These are phyloP conservation scores for Sarcocystis neurona DNA, from an alignment of 169 alveolate genomes.

Conservation along the genomic window DNA sequence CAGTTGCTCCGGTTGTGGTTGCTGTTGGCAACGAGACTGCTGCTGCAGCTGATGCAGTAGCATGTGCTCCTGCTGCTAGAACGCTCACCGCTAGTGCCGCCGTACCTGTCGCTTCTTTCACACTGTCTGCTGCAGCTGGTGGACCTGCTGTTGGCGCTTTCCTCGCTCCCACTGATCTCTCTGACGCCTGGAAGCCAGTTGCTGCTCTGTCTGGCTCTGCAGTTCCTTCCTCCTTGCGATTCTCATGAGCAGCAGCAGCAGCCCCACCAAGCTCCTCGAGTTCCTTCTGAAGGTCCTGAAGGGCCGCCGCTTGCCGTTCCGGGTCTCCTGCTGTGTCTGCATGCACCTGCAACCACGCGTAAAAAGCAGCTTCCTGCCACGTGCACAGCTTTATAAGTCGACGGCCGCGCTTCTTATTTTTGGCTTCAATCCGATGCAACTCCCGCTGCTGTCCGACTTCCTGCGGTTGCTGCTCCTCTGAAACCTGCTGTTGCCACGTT, in stretches of 20 bases:
- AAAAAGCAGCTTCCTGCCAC: slow-evolving; percentile 46
- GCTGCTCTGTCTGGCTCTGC: not conserved
- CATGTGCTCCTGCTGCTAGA: too few relatives aligned
- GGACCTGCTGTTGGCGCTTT: not conserved
- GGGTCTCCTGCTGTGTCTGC: not conserved
- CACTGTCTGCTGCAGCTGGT: too few relatives aligned
- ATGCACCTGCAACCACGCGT: slow-evolving; percentile 19
- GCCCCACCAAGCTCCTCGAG: not conserved
- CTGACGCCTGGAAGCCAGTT: not conserved
- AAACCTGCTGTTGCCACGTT: too few relatives aligned
- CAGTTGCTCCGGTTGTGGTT: too few relatives aligned
- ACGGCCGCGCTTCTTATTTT: too few relatives aligned
- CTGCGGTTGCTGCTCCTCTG: too few relatives aligned
- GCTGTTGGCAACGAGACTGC: too few relatives aligned
- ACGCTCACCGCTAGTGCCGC: too few relatives aligned
- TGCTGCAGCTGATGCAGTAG: too few relatives aligned
- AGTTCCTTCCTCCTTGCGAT: not conserved
- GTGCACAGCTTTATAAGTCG: slow-evolving; percentile 38
- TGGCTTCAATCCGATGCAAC: too few relatives aligned
- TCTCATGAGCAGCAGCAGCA: not conserved
- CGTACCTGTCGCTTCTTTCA: too few relatives aligned
- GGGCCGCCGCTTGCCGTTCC: not conserved
- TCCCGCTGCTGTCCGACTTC: too few relatives aligned
- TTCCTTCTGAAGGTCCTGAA: not conserved
- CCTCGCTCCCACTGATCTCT: not conserved